Conservation (phyloP, 192 early-diverging fungal species). For the Mortierella hygrophila region DNA sequence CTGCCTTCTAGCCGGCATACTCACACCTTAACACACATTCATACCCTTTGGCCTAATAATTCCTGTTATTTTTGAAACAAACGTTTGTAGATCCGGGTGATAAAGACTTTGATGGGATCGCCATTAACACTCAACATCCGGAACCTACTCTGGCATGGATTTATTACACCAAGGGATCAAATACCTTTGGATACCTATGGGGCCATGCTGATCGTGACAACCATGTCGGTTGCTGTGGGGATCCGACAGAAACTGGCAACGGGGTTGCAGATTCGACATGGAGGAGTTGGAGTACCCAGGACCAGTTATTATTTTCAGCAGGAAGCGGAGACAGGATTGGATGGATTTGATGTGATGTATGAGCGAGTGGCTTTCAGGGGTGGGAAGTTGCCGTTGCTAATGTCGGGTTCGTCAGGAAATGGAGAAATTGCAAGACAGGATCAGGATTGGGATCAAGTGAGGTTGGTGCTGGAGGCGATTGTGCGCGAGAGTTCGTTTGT, state of each 20-base stretch:
- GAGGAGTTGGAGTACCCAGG: neutral
- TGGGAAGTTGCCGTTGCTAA: neutral
- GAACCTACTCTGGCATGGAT: constrained; percentile 54
- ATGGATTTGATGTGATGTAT: constrained; percentile 21
- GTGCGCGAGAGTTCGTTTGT: constrained; percentile 26
- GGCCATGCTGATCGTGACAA: constrained; percentile 33
- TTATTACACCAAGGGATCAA: constrained; percentile 31
- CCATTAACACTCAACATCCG: constrained; percentile 46
- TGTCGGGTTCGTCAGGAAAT: neutral
- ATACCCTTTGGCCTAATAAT: neutral
- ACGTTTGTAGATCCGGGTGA: constrained; percentile 13
- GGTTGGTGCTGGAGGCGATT: neutral
- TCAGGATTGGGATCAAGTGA: neutral
- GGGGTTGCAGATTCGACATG: constrained; percentile 7
- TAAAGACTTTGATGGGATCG: constrained; percentile 40
- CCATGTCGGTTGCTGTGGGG: constrained; percentile 29
- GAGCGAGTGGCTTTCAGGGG: constrained; percentile 10
- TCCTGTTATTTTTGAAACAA: neutral
- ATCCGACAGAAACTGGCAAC: neutral
- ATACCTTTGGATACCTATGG: constrained; percentile 47
- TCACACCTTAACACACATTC: neutral
- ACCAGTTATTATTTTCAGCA: neutral
- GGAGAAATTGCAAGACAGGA: neutral
- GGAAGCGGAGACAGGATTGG: neutral
- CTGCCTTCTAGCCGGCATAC: neutral